Evolutionary conservation across 805 yeast species (phyloP).

Genomic region (Candida wancherniae): DNA sequence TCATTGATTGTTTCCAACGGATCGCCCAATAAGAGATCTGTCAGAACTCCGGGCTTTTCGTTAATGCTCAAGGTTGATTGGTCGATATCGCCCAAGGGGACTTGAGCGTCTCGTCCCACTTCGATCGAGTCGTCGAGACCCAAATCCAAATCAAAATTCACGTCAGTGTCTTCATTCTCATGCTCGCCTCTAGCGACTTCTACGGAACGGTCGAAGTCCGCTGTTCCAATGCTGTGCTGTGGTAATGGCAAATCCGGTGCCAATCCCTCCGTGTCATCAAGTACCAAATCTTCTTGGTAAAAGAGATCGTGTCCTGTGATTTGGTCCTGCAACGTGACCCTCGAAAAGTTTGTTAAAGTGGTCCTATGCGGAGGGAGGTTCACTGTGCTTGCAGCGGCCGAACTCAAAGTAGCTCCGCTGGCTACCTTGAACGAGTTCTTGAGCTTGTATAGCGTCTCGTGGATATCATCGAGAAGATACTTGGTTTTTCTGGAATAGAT

Average conservation of each 20-base stretch:
- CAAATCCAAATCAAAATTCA: constrained; percentile 46
- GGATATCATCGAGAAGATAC: constrained; percentile 76
- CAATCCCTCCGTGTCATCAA: constrained; percentile 31
- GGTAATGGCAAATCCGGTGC: no score
- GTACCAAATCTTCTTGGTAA: constrained; percentile 52
- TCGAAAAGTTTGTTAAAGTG: constrained; percentile 53
- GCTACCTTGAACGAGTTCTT: constrained; percentile 57
- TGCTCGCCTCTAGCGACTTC: constrained; percentile 58
- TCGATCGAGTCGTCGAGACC: constrained; percentile 53
- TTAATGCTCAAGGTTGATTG: constrained; percentile 14
- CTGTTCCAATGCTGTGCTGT: no score
- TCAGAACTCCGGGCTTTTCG: constrained; percentile 8
- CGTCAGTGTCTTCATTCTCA: constrained; percentile 24
- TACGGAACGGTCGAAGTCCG: constrained; percentile 50
- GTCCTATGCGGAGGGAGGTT: constrained; percentile 59
- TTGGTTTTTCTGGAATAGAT: constrained; percentile 84
- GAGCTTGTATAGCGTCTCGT: constrained; percentile 66
- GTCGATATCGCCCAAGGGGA: constrained; percentile 15
- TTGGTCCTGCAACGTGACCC: constrained; percentile 66
- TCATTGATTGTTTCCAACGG: constrained; percentile 21
- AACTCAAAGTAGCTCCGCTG: constrained; percentile 25
- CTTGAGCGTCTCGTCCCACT: constrained; percentile 43
- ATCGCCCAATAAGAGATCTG: constrained; percentile 17
- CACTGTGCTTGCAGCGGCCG: constrained; percentile 39
- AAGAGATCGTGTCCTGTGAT: constrained; percentile 74